Percentiles rank a stretch among this genome's conserved stretches.
Conservation (phyloP, 768 basidiomycete species). For the Suillus lakei region DNA sequence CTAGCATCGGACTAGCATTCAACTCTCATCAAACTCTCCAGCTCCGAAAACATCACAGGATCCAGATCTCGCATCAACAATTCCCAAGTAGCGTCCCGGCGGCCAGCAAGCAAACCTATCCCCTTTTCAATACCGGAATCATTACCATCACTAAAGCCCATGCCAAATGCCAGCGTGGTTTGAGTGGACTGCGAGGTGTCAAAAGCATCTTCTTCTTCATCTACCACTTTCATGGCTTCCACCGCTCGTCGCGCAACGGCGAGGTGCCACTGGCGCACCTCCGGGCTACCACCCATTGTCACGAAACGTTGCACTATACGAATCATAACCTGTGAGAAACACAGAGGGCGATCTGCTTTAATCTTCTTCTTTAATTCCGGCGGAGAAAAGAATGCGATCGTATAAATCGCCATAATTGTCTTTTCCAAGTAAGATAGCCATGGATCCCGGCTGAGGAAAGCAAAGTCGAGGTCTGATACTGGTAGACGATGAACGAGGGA, state of each 20-base stretch:
- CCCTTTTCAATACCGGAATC: constrained; percentile 72
- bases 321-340: constrained; percentile 72
- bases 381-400: constrained; percentile 82
- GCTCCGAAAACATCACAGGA: constrained; percentile 72
- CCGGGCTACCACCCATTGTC: constrained; percentile 46
- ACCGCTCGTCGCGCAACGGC: constrained; percentile 68
- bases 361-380: constrained; percentile 73
- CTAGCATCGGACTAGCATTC: constrained; percentile 42
- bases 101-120: constrained; percentile 73
- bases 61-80: constrained; percentile 79
- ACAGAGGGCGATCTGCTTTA: constrained; percentile 66
- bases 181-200: constrained; percentile 63
- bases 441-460: constrained; percentile 60
- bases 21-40: constrained; percentile 79
- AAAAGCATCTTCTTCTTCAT: constrained; percentile 76
- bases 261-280: constrained; percentile 56
- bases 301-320: constrained; percentile 72
- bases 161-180: constrained; percentile 78
- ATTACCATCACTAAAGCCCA: constrained; percentile 79
- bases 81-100: constrained; percentile 73
- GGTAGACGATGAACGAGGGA: constrained; percentile 86
- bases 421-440: constrained; percentile 86
- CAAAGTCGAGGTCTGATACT: constrained; percentile 74
- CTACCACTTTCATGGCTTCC: constrained; percentile 79
- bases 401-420: constrained; percentile 81